A percentile compares a stretch with the other conserved stretches of the same genome.
Evolutionary conservation across 2,329 filamentous ascomycete species (phyloP).

Genomic region (Verticillium dahliae): DNA sequence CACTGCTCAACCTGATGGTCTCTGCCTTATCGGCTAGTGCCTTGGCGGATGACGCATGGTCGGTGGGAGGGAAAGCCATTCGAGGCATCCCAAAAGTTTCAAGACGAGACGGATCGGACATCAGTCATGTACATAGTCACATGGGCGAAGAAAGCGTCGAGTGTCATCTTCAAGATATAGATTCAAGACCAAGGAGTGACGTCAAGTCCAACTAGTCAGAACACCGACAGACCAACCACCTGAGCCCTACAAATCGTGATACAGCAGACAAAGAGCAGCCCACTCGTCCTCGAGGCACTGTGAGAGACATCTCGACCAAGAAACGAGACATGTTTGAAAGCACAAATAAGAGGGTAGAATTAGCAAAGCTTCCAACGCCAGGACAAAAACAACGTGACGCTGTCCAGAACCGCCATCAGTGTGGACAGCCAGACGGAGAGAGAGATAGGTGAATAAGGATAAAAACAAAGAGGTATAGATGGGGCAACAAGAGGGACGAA

Average conservation of each 20-base stretch:
- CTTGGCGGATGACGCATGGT: not conserved
- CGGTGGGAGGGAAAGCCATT: not conserved
- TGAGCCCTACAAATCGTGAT: not conserved
- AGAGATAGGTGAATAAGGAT: not conserved
- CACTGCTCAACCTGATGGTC: not conserved
- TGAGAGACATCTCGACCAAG: not conserved
- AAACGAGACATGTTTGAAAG: not conserved
- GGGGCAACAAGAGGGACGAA: not conserved
- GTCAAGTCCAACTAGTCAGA: not conserved
- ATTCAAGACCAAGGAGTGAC: not conserved
- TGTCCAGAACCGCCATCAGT: not conserved
- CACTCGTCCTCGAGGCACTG: not conserved
- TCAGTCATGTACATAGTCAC: too few relatives aligned
- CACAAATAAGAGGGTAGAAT: not conserved
- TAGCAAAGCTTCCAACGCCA: not conserved
- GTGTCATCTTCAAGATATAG: not conserved
- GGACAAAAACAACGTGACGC: not conserved
- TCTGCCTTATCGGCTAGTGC: not conserved
- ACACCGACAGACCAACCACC: not conserved
- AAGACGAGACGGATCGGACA: too few relatives aligned
- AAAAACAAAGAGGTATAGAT: not conserved
- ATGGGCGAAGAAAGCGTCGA: not conserved
- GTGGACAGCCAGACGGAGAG: slow-evolving; percentile 1
- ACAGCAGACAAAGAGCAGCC: not conserved
- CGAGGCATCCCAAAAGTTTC: too few relatives aligned